Percentiles rank a stretch among this genome's conserved stretches.
Evolutionary conservation across 2,329 filamentous ascomycete genomes (phyloP).

Genomic region (Colletotrichum sp.): DNA sequence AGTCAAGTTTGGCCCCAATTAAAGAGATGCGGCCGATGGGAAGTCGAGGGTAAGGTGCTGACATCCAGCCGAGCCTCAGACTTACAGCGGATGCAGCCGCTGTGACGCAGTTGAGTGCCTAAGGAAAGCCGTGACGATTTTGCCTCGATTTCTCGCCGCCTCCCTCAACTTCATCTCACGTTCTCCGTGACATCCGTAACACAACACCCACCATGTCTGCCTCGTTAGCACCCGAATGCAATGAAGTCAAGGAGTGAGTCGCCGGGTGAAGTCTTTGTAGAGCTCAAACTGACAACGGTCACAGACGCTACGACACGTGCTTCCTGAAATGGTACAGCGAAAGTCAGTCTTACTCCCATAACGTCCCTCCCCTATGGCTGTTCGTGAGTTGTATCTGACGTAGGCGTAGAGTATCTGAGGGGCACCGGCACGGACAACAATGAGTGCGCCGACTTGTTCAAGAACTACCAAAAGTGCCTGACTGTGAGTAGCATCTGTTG

Average conservation of each 20-base stretch:
- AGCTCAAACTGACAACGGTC: conserved; percentile 5
- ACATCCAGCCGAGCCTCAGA: neutral
- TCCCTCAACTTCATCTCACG: neutral
- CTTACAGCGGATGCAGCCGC: conserved; percentile 11
- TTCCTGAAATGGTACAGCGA: conserved; percentile 99
- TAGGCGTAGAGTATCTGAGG: conserved; percentile 78
- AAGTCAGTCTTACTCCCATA: conserved; percentile 63
- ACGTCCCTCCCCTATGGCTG: neutral
- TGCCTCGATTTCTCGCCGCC: conserved; percentile 3
- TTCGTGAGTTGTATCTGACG: neutral
- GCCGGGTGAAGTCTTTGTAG: neutral
- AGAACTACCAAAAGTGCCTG: conserved; percentile 86
- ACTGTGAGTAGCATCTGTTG: conserved; percentile 56
- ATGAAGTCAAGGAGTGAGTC: conserved; percentile 90
- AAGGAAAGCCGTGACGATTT: neutral
- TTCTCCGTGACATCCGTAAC: neutral
- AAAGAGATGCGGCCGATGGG: accelerated
- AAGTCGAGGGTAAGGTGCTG: neutral
- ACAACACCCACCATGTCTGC: conserved; percentile 74
- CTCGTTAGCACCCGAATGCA: conserved; percentile 92
- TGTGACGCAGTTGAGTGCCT: conserved; percentile 1
- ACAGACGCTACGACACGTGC: conserved; percentile 91
- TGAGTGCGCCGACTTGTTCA: conserved; percentile 86
- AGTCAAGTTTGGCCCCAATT: neutral
- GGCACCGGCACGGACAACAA: conserved; percentile 81